Evolutionary conservation across 192 early-diverging fungal species (phyloP).

Genomic region (Gaertneriomyces sp.): DNA sequence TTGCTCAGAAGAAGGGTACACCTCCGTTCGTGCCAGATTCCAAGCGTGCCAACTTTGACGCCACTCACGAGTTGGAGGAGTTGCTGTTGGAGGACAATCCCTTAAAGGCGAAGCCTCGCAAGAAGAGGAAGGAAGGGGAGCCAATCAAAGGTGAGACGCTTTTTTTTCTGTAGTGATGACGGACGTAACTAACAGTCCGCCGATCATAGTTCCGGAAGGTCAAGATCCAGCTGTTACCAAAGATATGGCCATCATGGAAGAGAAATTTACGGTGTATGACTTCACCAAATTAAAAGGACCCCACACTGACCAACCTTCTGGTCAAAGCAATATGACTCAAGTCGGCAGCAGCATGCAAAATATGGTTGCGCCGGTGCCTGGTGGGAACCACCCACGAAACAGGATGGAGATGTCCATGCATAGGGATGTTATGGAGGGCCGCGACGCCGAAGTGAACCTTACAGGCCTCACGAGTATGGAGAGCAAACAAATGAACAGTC

Average conservation of each 20-base stretch:
- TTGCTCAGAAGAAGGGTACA: conserved; percentile 64
- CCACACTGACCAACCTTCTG: not conserved
- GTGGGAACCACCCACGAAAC: not conserved
- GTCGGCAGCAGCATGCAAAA: conserved; percentile 2
- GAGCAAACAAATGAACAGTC: not conserved
- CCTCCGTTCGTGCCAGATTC: conserved; percentile 85
- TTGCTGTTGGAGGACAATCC: conserved; percentile 96
- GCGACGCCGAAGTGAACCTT: conserved; percentile 29
- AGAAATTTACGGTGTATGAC: conserved; percentile 72
- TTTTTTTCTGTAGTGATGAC: conserved; percentile 6
- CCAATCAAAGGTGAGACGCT: conserved; percentile 28
- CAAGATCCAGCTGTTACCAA: conserved; percentile 41
- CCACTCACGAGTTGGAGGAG: conserved; percentile 93
- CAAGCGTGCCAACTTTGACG: conserved; percentile 92
- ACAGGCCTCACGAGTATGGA: conserved; percentile 8
- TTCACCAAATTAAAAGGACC: conserved; percentile 50
- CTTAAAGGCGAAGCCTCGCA: conserved; percentile 71
- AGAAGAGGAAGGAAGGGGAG: conserved; percentile 46
- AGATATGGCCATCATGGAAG: conserved; percentile 75
- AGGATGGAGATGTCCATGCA: conserved; percentile 14
- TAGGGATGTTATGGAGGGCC: conserved; percentile 31
- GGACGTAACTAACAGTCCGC: not conserved
- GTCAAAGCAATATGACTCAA: not conserved
- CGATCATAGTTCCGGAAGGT: conserved; percentile 21
- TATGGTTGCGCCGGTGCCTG: not conserved